Evolutionary conservation across 768 basidiomycete genomes (phyloP), one percentile per base, ranked within the genome.

Genomic region (Rickenella mellea): DNA sequence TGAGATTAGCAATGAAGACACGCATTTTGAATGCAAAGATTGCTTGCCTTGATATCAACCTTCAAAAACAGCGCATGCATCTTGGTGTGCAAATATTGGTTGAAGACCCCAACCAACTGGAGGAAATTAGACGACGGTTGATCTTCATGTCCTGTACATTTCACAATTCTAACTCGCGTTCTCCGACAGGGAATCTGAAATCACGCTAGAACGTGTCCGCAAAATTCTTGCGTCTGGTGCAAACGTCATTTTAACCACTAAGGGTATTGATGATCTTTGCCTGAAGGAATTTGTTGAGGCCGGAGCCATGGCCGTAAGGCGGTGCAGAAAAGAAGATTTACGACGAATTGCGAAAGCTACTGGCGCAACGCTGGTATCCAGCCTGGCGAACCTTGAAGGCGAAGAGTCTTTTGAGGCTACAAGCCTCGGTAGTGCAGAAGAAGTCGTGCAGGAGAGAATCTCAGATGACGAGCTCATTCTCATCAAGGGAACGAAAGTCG

Each of bases 241-340:
- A 25, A 98, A 98, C 55, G 96, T 98, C 47, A 80, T 98, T 30
- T 65, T 98, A 43, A 99, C 96, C 11, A 97, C 96, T 10, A 98
- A 98, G 63, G 96, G 96, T 27, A 99, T 98, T 52, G 96, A 99
- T 54, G 96, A 99, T 58, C 71, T 98, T 14, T 97, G 92, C 61
- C 67, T 98, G 52, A 99, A 99, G 60, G 96, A 98, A 65, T 99
- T 98, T 53, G 88, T 98, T 36, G 96, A 99, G 64, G 93, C 92
- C 15, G 96, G 96, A 29, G 94, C 94, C 1, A 98, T 98, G 86
- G 96, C 93, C 32, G 96, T 97, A 38, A 82, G 96, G 49, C 76
- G 96, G 52, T 98, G 96, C 67, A 80, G 85, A 61, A 99, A 99
- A 63, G 96, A 99, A 59, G 96, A 99, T 59, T 75, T 98, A 38